Base-by-base conservation (phyloP, 352 stramenopile genomes). In the Phytophthora litchii region DNA sequence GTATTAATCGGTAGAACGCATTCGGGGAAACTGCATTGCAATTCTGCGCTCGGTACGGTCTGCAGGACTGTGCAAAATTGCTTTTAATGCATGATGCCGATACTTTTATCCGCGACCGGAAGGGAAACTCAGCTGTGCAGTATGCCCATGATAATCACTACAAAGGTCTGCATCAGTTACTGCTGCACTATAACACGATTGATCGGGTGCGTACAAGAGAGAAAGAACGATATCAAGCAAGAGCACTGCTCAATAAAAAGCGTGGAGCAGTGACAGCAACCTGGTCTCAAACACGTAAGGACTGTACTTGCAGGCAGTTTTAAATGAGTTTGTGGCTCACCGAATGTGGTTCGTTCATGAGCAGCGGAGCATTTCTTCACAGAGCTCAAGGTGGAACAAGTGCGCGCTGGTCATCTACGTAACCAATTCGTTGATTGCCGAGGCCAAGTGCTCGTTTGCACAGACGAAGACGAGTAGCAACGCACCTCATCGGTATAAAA, bases 11-110 rank as follows among this genome's bases (percentile, higher is more conserved):
- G 10, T 51, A 91, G 84, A 93, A 93, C 47, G 52, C 50, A 3
- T 89, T 88, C 45, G 80, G 80, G 0, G 78, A 89, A 64, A 84
- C 76, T 1, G 57, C 72, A 12, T 45, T 93, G 27, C 84, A 91
- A 40, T 58, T 76, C 21, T 84, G 73, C 35, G 76, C 76, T 25
- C 64, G 73, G 1, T 70, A 86, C 25, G 80, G 78, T 11, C 72
- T 91, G 3, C 43, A 77, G 29, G 71, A 83, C 8, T 87, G 78
- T 38, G 73, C 81, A 21, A 73, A 78, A 53, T 49, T 91, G 5
- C 64, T 94, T 40, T 49, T 94, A 1, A 23, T 21, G 3, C 64
- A 80, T 32, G 68, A 67, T 12, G 82, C 62, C 3, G 62, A 89
- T 45, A 17, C 56, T 4, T 60, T 60, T 7, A 40, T 43, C 17